Percentiles rank a stretch among this genome's conserved stretches.
These are phyloP conservation scores for Zelopaecilomyces penicillatus DNA, from an alignment of 2,329 filamentous ascomycete genomes.

Conservation along the genomic window DNA sequence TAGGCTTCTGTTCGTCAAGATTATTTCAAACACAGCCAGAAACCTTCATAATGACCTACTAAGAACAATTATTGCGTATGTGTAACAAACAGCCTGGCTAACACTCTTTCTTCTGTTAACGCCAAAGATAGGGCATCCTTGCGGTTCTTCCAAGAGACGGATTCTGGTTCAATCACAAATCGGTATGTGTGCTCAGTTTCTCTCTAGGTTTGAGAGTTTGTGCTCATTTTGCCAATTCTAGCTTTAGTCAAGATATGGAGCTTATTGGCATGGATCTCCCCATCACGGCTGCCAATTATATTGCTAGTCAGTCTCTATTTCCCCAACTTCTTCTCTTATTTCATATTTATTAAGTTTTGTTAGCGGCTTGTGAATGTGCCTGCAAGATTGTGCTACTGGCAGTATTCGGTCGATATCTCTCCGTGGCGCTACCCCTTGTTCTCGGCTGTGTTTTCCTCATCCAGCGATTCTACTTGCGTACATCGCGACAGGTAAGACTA, in stretches of 20 bases:
- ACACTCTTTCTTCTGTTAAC: too few species aligned
- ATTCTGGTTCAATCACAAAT: slow-evolving; percentile 5
- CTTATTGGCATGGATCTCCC: slow-evolving; percentile 9
- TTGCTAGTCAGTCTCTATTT: neutral
- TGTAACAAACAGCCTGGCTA: neutral
- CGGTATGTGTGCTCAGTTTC: neutral
- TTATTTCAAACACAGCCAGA: neutral
- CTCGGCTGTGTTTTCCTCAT: slow-evolving; percentile 6
- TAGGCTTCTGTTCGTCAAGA: neutral
- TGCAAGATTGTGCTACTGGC: slow-evolving; percentile 1
- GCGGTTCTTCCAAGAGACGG: slow-evolving; percentile 1
- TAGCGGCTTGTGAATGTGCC: neutral
- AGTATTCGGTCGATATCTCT: slow-evolving; percentile 6
- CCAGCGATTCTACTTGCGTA: slow-evolving; percentile 15
- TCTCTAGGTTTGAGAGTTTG: neutral
- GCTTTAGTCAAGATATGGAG: slow-evolving; percentile 9
- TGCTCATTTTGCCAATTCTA: neutral
- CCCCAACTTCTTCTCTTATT: too few species aligned
- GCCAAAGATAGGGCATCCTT: slow-evolving; percentile 2
- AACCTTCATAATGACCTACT: neutral
- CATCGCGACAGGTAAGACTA: slow-evolving; percentile 7
- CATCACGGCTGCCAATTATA: slow-evolving; percentile 4
- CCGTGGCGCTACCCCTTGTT: slow-evolving; percentile 6
- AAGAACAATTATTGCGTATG: neutral
- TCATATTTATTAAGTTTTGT: too few species aligned